phyloP scores from a whole-genome alignment of 345 rosid species.

The Citrus mangshanensis region DNA sequence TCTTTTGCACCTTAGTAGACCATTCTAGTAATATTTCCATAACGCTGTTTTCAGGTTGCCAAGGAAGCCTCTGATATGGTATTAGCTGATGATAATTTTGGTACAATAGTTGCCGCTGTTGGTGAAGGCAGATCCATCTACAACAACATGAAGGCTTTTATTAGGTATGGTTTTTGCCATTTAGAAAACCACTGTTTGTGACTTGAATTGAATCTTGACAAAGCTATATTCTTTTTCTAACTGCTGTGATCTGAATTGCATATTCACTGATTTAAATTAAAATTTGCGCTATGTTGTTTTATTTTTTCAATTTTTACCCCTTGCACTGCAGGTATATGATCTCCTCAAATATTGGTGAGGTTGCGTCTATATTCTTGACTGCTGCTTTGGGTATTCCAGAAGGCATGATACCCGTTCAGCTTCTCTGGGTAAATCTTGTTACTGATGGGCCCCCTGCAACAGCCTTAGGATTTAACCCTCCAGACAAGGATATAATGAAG shows the following conservation, averaged over 20 bases:
- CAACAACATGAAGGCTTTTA: constrained; percentile 96
- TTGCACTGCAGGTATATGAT: constrained; percentile 82
- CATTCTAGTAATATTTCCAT: background rate
- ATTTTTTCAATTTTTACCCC: background rate
- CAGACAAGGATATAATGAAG: constrained; percentile 89
- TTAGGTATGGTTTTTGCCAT: constrained; percentile 49
- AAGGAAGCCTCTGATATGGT: constrained; percentile 99
- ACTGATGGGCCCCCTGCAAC: constrained; percentile 99
- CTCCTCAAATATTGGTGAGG: constrained; percentile 98
- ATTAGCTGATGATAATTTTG: constrained; percentile 94
- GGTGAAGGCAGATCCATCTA: constrained; percentile 98
- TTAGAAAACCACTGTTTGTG: background rate
- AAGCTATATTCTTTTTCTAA: background rate
- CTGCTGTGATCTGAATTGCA: background rate
- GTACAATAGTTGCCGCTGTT: constrained; percentile 94
- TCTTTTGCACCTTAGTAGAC: background rate
- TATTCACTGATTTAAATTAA: background rate
- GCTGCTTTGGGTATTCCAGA: constrained; percentile 99
- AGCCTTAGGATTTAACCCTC: constrained; percentile 95
- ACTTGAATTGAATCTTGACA: background rate
- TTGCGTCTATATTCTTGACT: constrained; percentile 89
- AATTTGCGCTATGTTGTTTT: background rate
- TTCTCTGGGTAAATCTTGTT: constrained; percentile 98
- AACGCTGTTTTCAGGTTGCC: constrained; percentile 59
- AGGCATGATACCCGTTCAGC: constrained; percentile 99